A percentile compares a stretch with the other conserved stretches of the same genome.
These are phyloP conservation scores for Arthrobotrys iridis DNA, from an alignment of 2,329 filamentous ascomycete species.

Conservation along the genomic window DNA sequence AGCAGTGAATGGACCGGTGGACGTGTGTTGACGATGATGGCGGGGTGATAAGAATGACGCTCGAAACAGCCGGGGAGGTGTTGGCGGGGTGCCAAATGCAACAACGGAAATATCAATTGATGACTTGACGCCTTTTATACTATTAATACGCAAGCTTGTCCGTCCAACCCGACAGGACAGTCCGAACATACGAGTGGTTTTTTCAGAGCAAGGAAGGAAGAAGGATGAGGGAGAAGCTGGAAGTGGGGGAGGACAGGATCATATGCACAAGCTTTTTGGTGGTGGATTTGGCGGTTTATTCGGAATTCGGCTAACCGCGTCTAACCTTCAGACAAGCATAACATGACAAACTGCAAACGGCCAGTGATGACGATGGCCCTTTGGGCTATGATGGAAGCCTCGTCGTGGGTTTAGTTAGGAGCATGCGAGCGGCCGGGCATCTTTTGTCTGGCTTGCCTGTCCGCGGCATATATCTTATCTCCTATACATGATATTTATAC, in stretches of 20 bases:
- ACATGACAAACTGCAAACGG: not conserved
- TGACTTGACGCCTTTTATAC: not conserved
- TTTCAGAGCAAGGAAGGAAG: not conserved
- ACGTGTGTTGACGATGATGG: not conserved
- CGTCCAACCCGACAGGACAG: conserved; percentile 21
- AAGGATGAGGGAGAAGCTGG: not conserved
- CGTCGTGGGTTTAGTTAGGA: not conserved
- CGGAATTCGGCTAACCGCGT: conserved; percentile 52
- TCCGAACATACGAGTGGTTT: conserved; percentile 49
- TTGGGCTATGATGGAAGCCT: conserved; percentile 28
- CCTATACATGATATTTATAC: too few relatives aligned
- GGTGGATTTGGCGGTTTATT: too few relatives aligned
- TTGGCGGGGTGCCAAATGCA: conserved; percentile 1
- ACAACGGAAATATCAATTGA: not conserved
- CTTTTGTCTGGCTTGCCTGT: not conserved
- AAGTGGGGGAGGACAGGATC: not conserved
- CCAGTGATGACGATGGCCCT: not conserved
- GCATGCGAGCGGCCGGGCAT: not conserved
- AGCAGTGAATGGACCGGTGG: not conserved
- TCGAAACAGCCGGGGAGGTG: not conserved
- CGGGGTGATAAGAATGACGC: conserved; percentile 26
- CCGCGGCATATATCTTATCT: too few relatives aligned
- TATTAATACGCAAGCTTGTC: conserved; percentile 40
- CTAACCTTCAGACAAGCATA: conserved; percentile 1
- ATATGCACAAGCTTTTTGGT: conserved; percentile 25